Base-by-base conservation (phyloP, 2,329 filamentous ascomycete genomes). In the Xylaria sp. region DNA sequence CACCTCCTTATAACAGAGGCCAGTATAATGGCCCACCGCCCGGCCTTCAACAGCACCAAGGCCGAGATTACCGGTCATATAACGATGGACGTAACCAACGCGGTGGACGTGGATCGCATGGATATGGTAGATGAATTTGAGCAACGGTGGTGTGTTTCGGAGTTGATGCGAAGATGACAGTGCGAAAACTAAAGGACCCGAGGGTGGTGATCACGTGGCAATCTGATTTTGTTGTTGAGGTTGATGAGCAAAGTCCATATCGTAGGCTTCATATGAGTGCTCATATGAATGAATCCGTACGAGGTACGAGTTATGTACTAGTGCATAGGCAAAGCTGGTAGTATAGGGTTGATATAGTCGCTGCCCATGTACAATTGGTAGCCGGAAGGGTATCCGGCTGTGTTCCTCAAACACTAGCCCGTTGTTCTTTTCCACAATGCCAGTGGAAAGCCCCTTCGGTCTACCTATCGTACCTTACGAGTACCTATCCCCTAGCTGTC, bases 41-140 rank as follows among this genome's bases (percentile, higher is more conserved):
- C 10, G 61, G 63, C 0, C 42, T 46, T 13, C 62, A 65, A 54
- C 67, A 68, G 53, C 9, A 13, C 11, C 67, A 67, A 47, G 58
- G 65, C 42, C 68, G 63, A 44, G 66, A 67, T 51, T 62, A 63
- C 57, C 68, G 64, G 47, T 59, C 62, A 9, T 67, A 71, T 48
- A 63, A 69, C n/a, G 63, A 66, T 54, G 65, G 69, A 11, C 63
- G 68, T 19, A 62, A 65, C 19, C 64, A 71, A 55, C 63, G 67
- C 48, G 63, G 65, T 52, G 66, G 64, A 30, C 57, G 61, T 52
- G 63, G 63, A 34, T 59, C 65, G 57, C 23, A 63, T 6, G 42
- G 13, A 2, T n/a, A 16, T 16, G 9, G 9, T 42, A 46, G 13
- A n/a, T 46, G n/a, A 46, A 46, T 46, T 46, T 46, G 11, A 46